Percentiles rank a stretch among this genome's conserved stretches.
phyloP scores from a whole-genome alignment of 352 stramenopile species.

The Phytophthora citrophthora region DNA sequence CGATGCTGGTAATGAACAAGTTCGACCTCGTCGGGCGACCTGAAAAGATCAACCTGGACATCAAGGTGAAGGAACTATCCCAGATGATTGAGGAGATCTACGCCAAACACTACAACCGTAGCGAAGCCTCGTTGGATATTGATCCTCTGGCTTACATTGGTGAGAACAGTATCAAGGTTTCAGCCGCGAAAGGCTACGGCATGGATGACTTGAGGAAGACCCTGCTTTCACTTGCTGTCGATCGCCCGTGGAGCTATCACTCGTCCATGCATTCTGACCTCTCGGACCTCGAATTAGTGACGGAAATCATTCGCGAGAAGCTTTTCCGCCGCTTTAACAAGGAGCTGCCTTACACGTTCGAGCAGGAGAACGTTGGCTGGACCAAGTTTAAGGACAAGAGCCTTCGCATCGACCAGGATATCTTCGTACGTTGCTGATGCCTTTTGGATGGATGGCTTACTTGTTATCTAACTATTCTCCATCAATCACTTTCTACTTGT shows the following conservation, averaged over 20 bases:
- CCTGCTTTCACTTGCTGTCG: slow-evolving; percentile 68
- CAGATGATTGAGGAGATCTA: slow-evolving; percentile 88
- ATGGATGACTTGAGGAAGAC: slow-evolving; percentile 73
- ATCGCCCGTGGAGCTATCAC: slow-evolving; percentile 85
- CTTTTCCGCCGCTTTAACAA: slow-evolving; percentile 89
- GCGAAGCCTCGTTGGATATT: slow-evolving; percentile 57
- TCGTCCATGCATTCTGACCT: slow-evolving; percentile 87
- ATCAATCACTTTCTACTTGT: slow-evolving; percentile 46
- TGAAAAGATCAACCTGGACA: slow-evolving; percentile 61
- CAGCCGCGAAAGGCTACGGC: slow-evolving; percentile 72
- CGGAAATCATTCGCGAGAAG: slow-evolving; percentile 90
- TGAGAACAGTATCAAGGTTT: slow-evolving; percentile 80
- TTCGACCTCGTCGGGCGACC: slow-evolving; percentile 64
- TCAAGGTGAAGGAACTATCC: slow-evolving; percentile 78
- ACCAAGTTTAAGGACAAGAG: slow-evolving; percentile 89
- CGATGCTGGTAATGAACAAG: slow-evolving; percentile 91
- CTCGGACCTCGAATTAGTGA: slow-evolving; percentile 84
- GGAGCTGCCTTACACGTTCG: slow-evolving; percentile 84
- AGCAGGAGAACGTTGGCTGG: slow-evolving; percentile 88
- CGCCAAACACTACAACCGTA: slow-evolving; percentile 62
- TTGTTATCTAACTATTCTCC: slow-evolving; percentile 1
- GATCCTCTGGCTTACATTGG: slow-evolving; percentile 77
- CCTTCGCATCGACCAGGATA: slow-evolving; percentile 87
- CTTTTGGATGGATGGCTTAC: no score
- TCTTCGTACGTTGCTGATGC: slow-evolving; percentile 68